Conservation (phyloP, 2,329 filamentous ascomycete genomes). For the Oidium heveae region DNA sequence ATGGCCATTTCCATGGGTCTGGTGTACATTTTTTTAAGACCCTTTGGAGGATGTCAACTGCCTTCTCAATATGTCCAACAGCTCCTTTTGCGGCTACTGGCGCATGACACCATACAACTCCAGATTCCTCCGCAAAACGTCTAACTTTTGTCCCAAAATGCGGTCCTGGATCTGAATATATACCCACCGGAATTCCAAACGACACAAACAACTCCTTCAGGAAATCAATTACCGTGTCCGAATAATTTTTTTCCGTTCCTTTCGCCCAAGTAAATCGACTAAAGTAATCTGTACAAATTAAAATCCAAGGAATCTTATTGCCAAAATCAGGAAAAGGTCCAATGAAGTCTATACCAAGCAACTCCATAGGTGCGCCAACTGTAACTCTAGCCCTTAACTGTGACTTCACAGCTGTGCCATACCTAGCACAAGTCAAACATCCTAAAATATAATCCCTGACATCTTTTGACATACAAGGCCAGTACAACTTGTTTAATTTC, state of each 20-base stretch:
- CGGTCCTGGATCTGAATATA: neutral
- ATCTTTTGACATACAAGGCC: neutral
- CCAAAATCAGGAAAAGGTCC: neutral
- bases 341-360: neutral
- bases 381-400: neutral
- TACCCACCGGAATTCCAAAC: neutral
- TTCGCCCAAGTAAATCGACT: neutral
- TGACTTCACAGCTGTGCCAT: neutral
- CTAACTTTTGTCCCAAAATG: neutral
- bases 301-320: neutral
- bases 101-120: neutral
- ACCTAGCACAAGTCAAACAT: neutral
- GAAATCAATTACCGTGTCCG: neutral
- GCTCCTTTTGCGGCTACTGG: neutral
- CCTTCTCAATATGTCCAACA: neutral
- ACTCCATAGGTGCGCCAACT: neutral
- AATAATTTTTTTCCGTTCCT: neutral
- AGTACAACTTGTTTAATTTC: neutral
- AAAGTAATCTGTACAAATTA: neutral
- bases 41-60: neutral
- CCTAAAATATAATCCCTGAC: neutral
- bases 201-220: neutral
- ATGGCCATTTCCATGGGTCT: neutral
- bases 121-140: neutral
- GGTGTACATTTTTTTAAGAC: neutral